These are phyloP conservation scores for Gracilariopsis chorda DNA, from an alignment of 23 red algal genomes.

Conservation along the genomic window DNA sequence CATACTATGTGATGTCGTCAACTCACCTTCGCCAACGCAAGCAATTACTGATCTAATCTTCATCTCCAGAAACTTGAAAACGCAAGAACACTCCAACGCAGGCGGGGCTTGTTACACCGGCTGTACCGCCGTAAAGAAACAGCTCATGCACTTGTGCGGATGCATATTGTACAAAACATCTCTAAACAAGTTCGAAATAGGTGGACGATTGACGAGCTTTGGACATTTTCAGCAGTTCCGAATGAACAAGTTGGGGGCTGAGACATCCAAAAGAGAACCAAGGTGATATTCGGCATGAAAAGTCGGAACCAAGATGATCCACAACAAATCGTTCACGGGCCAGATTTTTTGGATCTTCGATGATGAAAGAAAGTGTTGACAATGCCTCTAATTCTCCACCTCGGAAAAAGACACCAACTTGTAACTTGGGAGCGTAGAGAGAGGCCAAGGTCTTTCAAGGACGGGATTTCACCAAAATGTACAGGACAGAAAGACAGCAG, in stretches of 20 bases:
- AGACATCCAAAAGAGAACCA: constrained; percentile 92
- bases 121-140: constrained; percentile 12
- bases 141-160: constrained; percentile 38
- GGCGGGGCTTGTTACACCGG: constrained; percentile 44
- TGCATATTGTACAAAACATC: constrained; percentile 88
- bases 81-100: background rate
- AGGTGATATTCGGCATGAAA: constrained; percentile 82
- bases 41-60: background rate
- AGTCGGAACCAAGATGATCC: constrained; percentile 75
- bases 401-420: too few species aligned
- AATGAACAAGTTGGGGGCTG: constrained; percentile 57
- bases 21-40: background rate
- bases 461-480: too few species aligned
- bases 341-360: constrained; percentile 9
- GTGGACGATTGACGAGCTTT: background rate
- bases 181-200: constrained; percentile 87
- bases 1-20: background rate
- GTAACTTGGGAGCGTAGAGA: too few species aligned
- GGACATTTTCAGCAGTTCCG: background rate
- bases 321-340: background rate
- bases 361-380: constrained; percentile 37
- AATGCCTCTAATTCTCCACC: constrained; percentile 85
- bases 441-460: constrained; percentile 74
- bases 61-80: background rate
- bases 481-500: too few species aligned